Base-by-base conservation (phyloP, 108 stramenopile species). In the Mediolabrus comicus region DNA sequence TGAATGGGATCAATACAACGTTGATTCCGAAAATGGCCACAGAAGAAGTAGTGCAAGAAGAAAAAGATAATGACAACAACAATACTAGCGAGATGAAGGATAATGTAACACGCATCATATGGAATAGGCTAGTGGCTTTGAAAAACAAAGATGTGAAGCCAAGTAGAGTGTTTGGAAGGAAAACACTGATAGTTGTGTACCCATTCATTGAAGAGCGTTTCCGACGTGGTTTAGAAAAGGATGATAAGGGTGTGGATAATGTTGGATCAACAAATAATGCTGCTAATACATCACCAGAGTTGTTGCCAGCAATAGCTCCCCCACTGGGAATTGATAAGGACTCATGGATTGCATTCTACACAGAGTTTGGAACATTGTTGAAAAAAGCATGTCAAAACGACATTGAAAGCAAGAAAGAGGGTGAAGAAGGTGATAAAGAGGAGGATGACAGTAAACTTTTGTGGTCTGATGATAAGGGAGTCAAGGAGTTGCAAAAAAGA, bases 1-100 rank as follows among this genome's bases (percentile, higher is more conserved):
- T 75, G 67, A 25, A 29, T 13, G 46, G 59, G 0, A 75, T 75
- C 55, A 69, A 75, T 58, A 64, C 75, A n/a, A 75, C 75, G 13
- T 29, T 58, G 22, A 39, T 75, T 35, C 67, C 67, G 9, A 60
- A 5, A 10, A 19, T 14, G 9, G 34, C 3, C 0, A n/a, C n/a
- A n/a, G 24, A 13, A 13, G 64, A 53, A 5, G 52, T 29, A 0
- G 53, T 14, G 24, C 28, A 33, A 11, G 64, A 65, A 14, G 63
- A 64, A 6, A 35, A 10, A 4, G 33, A 36, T 34, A 12, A 60
- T 17, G 34, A 49, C 3, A 55, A 51, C 34, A 32, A 62, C 6
- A 17, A 27, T 16, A 35, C 46, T n/a, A 33, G 25, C 16, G 49
- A 49, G 33, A 28, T 65, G 46, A 28, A 64, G 26, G 34, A 54